Evolutionary conservation across 768 basidiomycete genomes (phyloP).

Genomic region (Xerocomus spinulosus): DNA sequence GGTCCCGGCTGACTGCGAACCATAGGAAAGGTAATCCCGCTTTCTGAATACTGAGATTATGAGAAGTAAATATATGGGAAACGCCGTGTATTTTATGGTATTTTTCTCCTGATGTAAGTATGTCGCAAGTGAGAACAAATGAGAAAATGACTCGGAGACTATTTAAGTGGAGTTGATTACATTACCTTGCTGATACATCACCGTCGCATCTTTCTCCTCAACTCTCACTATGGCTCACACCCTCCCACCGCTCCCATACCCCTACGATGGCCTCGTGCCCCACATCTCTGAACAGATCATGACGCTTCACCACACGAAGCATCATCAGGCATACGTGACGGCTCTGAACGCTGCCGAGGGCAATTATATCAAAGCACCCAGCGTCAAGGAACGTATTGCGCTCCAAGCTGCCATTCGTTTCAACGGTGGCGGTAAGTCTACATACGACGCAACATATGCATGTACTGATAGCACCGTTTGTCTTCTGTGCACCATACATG

Average conservation of each 20-base stretch:
- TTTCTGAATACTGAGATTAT: slow-evolving; percentile 31
- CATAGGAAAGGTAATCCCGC: slow-evolving; percentile 31
- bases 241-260: slow-evolving; percentile 71
- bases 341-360: slow-evolving; percentile 88
- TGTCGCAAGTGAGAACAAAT: slow-evolving; percentile 11
- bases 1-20: slow-evolving; percentile 5
- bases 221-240: slow-evolving; percentile 38
- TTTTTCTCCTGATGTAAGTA: not conserved
- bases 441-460: slow-evolving; percentile 4
- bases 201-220: slow-evolving; percentile 3
- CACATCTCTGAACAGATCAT: slow-evolving; percentile 90
- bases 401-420: slow-evolving; percentile 92
- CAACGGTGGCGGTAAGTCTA: slow-evolving; percentile 85
- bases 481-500: slow-evolving; percentile 2
- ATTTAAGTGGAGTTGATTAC: not conserved
- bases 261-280: slow-evolving; percentile 90
- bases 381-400: slow-evolving; percentile 77
- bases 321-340: slow-evolving; percentile 93
- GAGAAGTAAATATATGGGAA: not conserved
- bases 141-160: slow-evolving; percentile 13
- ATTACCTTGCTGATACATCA: not conserved
- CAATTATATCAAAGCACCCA: slow-evolving; percentile 58
- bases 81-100: not conserved
- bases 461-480: not conserved
- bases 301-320: slow-evolving; percentile 91